Base-by-base conservation (phyloP, 257 asterid genomes). In the Jasminum sambac region DNA sequence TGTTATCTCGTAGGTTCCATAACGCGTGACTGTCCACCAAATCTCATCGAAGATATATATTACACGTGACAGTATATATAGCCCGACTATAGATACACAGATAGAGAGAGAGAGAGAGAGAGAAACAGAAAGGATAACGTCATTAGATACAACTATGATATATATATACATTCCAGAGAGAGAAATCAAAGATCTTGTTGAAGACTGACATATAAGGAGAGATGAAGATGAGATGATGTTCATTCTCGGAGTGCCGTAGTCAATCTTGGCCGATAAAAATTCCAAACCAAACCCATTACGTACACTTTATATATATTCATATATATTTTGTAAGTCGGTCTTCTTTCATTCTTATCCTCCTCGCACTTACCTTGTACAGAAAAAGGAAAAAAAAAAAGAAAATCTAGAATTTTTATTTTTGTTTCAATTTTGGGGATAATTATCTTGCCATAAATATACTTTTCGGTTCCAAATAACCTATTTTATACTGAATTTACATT, bases 291-390 rank as follows among this genome's bases (percentile, higher is more conserved):
- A 55, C 62, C 62, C 62, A 9, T 55, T 55, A 23, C 36, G 62
- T 4, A 9, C 16, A 11, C 36, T 30, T 55, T 55, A 23, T 55
- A 10, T 55, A 23, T 55, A 10, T 55, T 23, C 62, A 55, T 55
- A 55, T 55, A 55, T 30, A 30, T 30, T 84, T 55, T 71, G 79
- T 75, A 79, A 86, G 90, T 88, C 87, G 88, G 90, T 84, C 90
- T 63, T 52, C 75, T 60, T 68, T 17, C 74, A 55, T 55, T 55
- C 62, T 55, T 55, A 55, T 55, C 62, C 62, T 23, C 36, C 62
- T 55, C n/a, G 62, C 62, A 11, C 62, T 55, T 10, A 19, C 62
- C 36, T 23, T 3, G 62, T 55, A 55, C 34, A 55, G 62, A 23
- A 52, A 16, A 50, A 19, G 8, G 17, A 38, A 40, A 10, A 60